Evolutionary conservation across 352 stramenopile genomes (phyloP), one percentile per base, ranked within the genome.

Genomic region (Phytophthora europaea): DNA sequence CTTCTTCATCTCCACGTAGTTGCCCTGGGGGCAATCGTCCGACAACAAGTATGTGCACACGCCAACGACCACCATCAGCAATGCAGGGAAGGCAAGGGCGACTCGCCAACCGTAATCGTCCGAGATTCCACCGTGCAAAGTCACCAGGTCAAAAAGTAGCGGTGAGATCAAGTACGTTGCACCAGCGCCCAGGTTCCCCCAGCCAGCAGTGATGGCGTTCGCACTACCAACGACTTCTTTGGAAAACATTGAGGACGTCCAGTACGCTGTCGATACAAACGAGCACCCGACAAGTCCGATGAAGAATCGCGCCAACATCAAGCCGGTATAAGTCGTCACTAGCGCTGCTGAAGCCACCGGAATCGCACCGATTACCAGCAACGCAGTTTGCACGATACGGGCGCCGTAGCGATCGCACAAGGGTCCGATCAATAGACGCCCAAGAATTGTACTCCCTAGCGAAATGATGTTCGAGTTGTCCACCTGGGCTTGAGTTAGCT

Each of bases 121-220:
- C 4, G 78, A 80, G 31, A 85, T 64, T 23, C 63, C 67, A 20
- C 61, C 61, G 50, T 74, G 64, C 28, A 74, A 61, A 13, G 94
- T 96, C 67, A 98, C 90, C 8, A 96, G 74, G 26, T 94, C 89
- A 60, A 97, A 98, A 13, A 98, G 56, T 26, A 87, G 66, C 13
- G 91, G 91, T 51, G 95, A 95, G 22, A 98, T 58, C 22, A 98
- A 63, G 65, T 97, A 90, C 10, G 94, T 83, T 1, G 95, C 81
- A 31, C 90, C 94, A 26, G 91, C 94, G 61, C 96, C 95, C 20
- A 98, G 82, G 79, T 98, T 98, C 23, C 95, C 94, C 94, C 94
- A 99, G 64, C 96, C 96, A 63, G 72, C 92, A 4, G 88, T 84
- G 22, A 98, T 82, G 13, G 69, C 69, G 31, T 76, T 76, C 20